Conservation (phyloP, 805 yeast genomes). For the Yamadazyma philogaea region DNA sequence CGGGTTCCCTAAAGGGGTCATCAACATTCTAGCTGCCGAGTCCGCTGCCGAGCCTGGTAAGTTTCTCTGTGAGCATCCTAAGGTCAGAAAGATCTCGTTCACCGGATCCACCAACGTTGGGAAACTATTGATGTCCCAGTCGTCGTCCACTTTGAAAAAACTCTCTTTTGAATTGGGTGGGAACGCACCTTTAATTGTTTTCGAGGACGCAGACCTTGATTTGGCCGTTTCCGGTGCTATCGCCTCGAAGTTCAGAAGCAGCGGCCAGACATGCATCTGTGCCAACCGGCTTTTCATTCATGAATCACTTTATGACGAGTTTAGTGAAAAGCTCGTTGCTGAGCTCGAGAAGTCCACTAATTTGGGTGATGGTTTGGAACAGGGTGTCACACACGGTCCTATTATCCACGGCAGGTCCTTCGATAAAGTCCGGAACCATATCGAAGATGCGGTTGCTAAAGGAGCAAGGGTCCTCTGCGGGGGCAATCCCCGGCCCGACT, state of each 20-base stretch:
- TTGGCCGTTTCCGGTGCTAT: conserved; percentile 50
- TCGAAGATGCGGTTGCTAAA: conserved; percentile 60
- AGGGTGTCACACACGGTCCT: conserved; percentile 71
- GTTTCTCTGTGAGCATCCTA: conserved; percentile 43
- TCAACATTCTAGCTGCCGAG: conserved; percentile 58
- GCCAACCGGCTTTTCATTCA: conserved; percentile 61
- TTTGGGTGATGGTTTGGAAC: conserved; percentile 62
- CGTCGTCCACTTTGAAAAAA: conserved; percentile 56
- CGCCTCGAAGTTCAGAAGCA: conserved; percentile 56
- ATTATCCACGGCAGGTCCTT: conserved; percentile 63
- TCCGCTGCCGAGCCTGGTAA: conserved; percentile 50
- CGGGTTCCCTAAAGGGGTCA: conserved; percentile 67
- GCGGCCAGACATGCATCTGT: conserved; percentile 68
- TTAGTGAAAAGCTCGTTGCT: conserved; percentile 41
- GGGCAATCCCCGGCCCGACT: conserved; percentile 50
- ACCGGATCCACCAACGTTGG: conserved; percentile 67
- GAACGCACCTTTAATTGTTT: conserved; percentile 62
- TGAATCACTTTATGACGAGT: conserved; percentile 46
- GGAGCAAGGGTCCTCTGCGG: conserved; percentile 67
- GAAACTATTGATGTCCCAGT: conserved; percentile 55
- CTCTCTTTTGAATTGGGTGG: conserved; percentile 66
- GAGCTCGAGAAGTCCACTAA: conserved; percentile 34
- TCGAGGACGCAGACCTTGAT: conserved; percentile 58
- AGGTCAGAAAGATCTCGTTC: conserved; percentile 55
- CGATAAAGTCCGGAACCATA: conserved; percentile 57